phyloP scores from a whole-genome alignment of 768 basidiomycete species.

The Xerocomus potaroensis region DNA sequence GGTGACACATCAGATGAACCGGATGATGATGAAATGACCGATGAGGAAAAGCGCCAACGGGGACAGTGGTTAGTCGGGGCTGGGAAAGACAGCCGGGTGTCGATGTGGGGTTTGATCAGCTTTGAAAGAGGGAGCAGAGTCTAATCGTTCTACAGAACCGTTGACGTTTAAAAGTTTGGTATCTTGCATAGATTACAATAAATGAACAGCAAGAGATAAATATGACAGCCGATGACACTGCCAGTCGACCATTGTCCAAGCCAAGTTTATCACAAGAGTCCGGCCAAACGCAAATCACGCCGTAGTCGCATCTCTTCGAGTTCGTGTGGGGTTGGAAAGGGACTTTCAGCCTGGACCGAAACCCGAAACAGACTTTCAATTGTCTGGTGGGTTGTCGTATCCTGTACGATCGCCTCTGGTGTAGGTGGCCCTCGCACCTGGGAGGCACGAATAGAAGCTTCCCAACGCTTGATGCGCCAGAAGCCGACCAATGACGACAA shows the following conservation, averaged over 20 bases:
- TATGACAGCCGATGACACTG: too few species aligned
- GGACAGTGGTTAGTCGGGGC: conserved; percentile 62
- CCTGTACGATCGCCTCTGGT: conserved; percentile 47
- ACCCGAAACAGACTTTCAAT: conserved; percentile 52
- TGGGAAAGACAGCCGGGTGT: conserved; percentile 65
- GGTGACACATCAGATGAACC: conserved; percentile 1
- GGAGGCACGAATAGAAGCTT: conserved; percentile 56
- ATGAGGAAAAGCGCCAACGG: conserved; percentile 41
- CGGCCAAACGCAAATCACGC: conserved; percentile 49
- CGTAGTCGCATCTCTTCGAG: conserved; percentile 44
- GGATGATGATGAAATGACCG: conserved; percentile 51
- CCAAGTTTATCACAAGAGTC: conserved; percentile 45
- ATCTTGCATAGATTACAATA: conserved; percentile 17
- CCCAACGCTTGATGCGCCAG: conserved; percentile 85
- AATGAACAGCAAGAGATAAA: conserved; percentile 16
- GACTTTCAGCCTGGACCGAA: conserved; percentile 3
- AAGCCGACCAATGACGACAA: conserved; percentile 79
- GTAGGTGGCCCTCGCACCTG: conserved; percentile 20
- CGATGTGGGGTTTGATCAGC: conserved; percentile 52
- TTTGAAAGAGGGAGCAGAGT: neutral
- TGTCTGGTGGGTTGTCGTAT: conserved; percentile 46
- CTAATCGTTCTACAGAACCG: neutral
- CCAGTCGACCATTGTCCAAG: neutral
- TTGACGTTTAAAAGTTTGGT: neutral
- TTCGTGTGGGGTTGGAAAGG: conserved; percentile 28